Evolutionary conservation across 2,329 filamentous ascomycete genomes (phyloP).

Genomic region (Phialocephala sp.): DNA sequence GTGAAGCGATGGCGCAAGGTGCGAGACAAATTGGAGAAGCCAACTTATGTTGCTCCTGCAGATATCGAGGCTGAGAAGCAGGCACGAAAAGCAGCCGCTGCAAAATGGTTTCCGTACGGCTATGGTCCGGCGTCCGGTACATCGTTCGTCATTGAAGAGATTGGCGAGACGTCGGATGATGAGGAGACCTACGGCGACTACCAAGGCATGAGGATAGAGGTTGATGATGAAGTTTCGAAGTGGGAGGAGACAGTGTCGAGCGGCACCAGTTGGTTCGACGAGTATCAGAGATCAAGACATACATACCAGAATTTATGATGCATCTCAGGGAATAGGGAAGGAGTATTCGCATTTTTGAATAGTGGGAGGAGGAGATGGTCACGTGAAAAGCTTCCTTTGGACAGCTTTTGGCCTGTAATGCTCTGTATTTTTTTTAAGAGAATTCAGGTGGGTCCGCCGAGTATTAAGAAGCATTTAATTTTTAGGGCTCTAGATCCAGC

Average conservation of each 20-base stretch:
- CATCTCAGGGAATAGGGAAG: background rate
- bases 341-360: background rate
- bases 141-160: slow-evolving; percentile 52
- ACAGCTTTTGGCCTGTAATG: background rate
- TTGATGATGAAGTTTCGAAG: slow-evolving; percentile 31
- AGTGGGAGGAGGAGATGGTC: background rate
- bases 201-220: slow-evolving; percentile 31
- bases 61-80: slow-evolving; percentile 47
- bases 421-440: background rate
- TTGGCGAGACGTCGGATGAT: slow-evolving; percentile 50
- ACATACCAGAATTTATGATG: background rate
- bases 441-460: background rate
- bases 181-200: slow-evolving; percentile 52
- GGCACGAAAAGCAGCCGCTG: slow-evolving; percentile 47
- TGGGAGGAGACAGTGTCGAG: slow-evolving; percentile 33
- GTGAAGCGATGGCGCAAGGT: background rate
- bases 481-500: background rate
- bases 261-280: slow-evolving; percentile 22
- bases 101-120: slow-evolving; percentile 55
- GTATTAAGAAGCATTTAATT: background rate
- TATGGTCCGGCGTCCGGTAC: slow-evolving; percentile 51
- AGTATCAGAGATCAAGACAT: slow-evolving; percentile 21
- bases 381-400: background rate
- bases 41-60: slow-evolving; percentile 40
- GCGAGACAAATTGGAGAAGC: slow-evolving; percentile 25